Conservation (phyloP, 306 rosid species). For the Acacia confusa region DNA sequence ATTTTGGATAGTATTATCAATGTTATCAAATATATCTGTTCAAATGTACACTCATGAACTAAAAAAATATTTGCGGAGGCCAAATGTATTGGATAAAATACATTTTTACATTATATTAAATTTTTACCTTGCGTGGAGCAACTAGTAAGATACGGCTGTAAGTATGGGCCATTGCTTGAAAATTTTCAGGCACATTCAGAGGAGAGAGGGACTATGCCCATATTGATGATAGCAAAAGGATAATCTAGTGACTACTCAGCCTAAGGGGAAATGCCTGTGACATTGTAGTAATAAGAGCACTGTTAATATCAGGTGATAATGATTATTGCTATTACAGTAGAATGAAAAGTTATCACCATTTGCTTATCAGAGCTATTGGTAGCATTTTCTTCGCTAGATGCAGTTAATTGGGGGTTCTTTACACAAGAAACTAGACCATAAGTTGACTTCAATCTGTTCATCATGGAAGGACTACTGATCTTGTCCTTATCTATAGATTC, state of each 20-base stretch:
- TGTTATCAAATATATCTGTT: no score
- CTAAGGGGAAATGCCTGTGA: constrained; percentile 73
- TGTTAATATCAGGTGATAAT: constrained; percentile 24
- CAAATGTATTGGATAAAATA: no score
- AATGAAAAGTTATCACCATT: background rate
- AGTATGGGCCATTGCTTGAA: constrained; percentile 95
- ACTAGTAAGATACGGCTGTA: constrained; percentile 83
- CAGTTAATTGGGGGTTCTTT: constrained; percentile 36
- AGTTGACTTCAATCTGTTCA: constrained; percentile 61
- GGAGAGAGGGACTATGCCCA: constrained; percentile 84
- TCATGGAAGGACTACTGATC: constrained; percentile 42
- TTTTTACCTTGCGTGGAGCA: constrained; percentile 90
- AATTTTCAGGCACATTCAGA: constrained; percentile 72
- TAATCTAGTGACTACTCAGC: constrained; percentile 90
- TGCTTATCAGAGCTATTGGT: constrained; percentile 16
- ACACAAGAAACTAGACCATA: constrained; percentile 54
- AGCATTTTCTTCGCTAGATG: constrained; percentile 39
- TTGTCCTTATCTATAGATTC: constrained; percentile 36
- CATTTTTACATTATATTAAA: no score
- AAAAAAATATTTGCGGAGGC: no score
- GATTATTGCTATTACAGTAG: constrained; percentile 12
- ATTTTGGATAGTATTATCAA: no score
- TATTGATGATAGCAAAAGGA: constrained; percentile 83
- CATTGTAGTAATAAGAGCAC: constrained; percentile 27
- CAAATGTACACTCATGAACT: no score